Evolutionary conservation across 495 filamentous ascomycete genomes (phyloP), one percentile per base, ranked within the genome.

Genomic region (Elasticomyces elasticus): DNA sequence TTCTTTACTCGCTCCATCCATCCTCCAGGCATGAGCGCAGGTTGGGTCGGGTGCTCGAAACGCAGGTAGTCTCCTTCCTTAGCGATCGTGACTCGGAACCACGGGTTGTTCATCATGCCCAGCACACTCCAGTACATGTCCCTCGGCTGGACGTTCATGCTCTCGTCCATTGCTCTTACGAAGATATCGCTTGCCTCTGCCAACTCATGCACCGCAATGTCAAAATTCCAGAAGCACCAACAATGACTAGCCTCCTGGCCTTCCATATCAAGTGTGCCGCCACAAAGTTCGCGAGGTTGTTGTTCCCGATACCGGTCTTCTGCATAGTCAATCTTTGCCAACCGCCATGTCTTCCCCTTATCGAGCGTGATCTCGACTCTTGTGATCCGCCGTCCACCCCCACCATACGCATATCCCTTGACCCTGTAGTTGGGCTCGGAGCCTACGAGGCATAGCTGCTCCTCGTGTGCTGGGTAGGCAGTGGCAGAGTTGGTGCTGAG

Each of bases 71-170:
- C 74, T 0, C 72, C 76, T 57, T 94, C 86, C 53, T 83, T 82
- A 38, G 77, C 80, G 53, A 97, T 87, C 5, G 81, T 77, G 5
- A 97, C 76, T 15, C 91, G 75, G 67, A 83, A 97, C 91, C 91
- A 97, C 6, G 89, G 85, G 63, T 95, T 96, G 66, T 97, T 95
- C 91, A 97, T 97, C 91, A 97, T 97, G 0, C 91, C 91, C 38
- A 96, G 71, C 17, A 95, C 90, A 52, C 79, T 86, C 91, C 91
- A 97, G 69, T 97, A 97, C 85, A 95, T 94, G 61, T 97, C 91
- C 54, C 85, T 75, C 5, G 91, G 90, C 64, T 95, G 89, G 0
- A 88, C 72, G 61, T 82, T 85, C 80, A 97, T 81, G 27, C 84
- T 79, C 44, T 97, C 91, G 63, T 97, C 91, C 87, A 95, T 95